Percentiles rank a stretch among this genome's conserved stretches.
phyloP scores from a whole-genome alignment of 805 yeast genomes.

The Maudiozyma turicensis region DNA sequence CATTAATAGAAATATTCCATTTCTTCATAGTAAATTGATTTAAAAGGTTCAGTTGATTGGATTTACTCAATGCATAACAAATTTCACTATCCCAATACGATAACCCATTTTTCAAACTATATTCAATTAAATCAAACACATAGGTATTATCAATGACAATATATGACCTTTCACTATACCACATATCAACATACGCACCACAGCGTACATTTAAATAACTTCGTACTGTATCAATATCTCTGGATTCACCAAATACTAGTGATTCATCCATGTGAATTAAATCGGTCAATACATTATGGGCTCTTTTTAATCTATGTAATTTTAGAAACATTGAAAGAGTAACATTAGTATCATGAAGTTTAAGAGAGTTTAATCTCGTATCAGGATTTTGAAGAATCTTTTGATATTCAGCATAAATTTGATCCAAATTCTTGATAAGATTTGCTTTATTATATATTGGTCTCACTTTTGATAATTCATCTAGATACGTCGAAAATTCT shows the following conservation, averaged over 20 bases:
- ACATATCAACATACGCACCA: slow-evolving; percentile 18
- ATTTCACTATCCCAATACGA: slow-evolving; percentile 14
- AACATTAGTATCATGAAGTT: slow-evolving; percentile 4
- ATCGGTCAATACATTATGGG: slow-evolving; percentile 13
- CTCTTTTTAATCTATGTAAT: slow-evolving; percentile 15
- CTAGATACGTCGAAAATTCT: not conserved
- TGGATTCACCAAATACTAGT: not conserved
- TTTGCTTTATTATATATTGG: not conserved
- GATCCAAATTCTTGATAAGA: not conserved
- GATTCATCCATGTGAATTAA: slow-evolving; percentile 8
- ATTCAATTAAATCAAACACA: slow-evolving; percentile 10
- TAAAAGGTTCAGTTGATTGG: slow-evolving; percentile 4
- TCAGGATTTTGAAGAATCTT: not conserved
- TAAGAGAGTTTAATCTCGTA: not conserved
- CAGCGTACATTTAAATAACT: slow-evolving; percentile 20
- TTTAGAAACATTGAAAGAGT: slow-evolving; percentile 3
- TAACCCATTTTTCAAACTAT: slow-evolving; percentile 6
- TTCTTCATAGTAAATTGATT: slow-evolving; percentile 11
- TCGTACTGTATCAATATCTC: slow-evolving; percentile 12
- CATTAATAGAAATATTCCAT: slow-evolving; percentile 11
- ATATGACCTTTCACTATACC: slow-evolving; percentile 8
- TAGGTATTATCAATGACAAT: slow-evolving; percentile 8
- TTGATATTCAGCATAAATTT: not conserved
- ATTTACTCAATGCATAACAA: slow-evolving; percentile 19
- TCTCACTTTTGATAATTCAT: not conserved